Evolutionary conservation across 164 flowering plant genomes (phyloP).

Genomic region (Vitis cinerea): DNA sequence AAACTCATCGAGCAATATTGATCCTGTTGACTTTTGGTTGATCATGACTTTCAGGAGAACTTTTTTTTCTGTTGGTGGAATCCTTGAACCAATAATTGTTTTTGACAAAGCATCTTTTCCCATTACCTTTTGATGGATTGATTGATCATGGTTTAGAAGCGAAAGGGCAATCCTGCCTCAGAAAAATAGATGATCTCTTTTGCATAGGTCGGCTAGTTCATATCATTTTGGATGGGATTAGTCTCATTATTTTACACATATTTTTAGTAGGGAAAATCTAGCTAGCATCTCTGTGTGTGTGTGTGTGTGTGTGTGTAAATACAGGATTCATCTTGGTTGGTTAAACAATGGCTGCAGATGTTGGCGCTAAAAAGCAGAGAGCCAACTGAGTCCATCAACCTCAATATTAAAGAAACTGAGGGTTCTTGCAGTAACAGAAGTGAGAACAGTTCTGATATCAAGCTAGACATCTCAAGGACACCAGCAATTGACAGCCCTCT

Average conservation of each 20-base stretch:
- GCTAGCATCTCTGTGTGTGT: no score
- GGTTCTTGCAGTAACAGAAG: conserved; percentile 90
- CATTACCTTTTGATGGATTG: background rate
- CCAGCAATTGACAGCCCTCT: conserved; percentile 64
- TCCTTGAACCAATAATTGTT: conserved; percentile 3
- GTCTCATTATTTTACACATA: no score
- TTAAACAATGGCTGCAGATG: conserved; percentile 47
- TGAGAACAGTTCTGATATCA: conserved; percentile 85
- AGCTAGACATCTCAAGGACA: conserved; percentile 71
- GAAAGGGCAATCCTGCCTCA: conserved; percentile 6
- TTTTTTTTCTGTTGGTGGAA: conserved; percentile 5
- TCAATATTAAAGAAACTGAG: conserved; percentile 85
- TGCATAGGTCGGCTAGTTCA: background rate
- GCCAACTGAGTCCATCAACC: conserved; percentile 79
- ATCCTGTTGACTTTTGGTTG: conserved; percentile 1
- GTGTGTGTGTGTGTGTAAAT: background rate
- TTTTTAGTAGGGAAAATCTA: no score
- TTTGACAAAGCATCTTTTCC: background rate
- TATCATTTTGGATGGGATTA: background rate
- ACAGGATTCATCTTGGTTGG: background rate
- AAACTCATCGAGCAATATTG: no score
- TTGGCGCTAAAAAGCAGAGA: conserved; percentile 72
- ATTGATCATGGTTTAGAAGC: conserved; percentile 2
- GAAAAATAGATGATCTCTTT: background rate
- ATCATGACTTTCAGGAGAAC: conserved; percentile 3